Conservation (phyloP, 257 asterid genomes). For the Buddleja alternifolia region DNA sequence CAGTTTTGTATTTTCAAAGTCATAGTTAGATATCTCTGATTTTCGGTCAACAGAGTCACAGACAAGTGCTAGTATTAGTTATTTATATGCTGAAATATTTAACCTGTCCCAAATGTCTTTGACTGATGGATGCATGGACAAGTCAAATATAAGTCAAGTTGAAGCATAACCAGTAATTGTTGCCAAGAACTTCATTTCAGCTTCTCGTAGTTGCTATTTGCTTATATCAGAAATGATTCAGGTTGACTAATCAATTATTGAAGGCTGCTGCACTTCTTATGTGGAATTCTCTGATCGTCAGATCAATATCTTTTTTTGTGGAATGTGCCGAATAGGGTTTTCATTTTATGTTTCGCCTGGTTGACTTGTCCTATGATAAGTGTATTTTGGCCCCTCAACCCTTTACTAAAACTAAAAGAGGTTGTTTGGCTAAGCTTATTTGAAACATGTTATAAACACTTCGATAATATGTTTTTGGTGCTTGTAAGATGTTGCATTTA, state of each 20-base stretch:
- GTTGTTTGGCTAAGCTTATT: too few species aligned
- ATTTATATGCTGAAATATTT: slow-evolving; percentile 13
- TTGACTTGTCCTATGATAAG: neutral
- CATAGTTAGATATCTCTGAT: neutral
- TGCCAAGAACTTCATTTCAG: neutral
- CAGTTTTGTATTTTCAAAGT: slow-evolving; percentile 7
- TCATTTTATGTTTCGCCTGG: slow-evolving; percentile 5
- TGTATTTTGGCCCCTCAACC: slow-evolving; percentile 10
- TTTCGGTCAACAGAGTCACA: slow-evolving; percentile 7
- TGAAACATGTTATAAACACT: too few species aligned
- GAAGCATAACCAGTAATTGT: slow-evolving; percentile 10
- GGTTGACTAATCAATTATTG: slow-evolving; percentile 1
- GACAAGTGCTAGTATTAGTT: neutral
- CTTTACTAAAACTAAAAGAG: neutral
- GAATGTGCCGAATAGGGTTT: neutral
- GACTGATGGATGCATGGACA: slow-evolving; percentile 2
- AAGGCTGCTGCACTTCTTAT: slow-evolving; percentile 5
- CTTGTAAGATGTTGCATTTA: too few species aligned
- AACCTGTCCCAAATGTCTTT: slow-evolving; percentile 1
- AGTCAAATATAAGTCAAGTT: neutral
- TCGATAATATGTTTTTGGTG: too few species aligned
- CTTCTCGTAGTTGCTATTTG: slow-evolving; percentile 8
- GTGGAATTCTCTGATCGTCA: neutral
- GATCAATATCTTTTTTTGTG: neutral
- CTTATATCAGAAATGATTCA: slow-evolving; percentile 4